A percentile compares a stretch with the other conserved stretches of the same genome.
phyloP scores from a whole-genome alignment of 78 protist genomes.

The Corallochytrium limacisporum region DNA sequence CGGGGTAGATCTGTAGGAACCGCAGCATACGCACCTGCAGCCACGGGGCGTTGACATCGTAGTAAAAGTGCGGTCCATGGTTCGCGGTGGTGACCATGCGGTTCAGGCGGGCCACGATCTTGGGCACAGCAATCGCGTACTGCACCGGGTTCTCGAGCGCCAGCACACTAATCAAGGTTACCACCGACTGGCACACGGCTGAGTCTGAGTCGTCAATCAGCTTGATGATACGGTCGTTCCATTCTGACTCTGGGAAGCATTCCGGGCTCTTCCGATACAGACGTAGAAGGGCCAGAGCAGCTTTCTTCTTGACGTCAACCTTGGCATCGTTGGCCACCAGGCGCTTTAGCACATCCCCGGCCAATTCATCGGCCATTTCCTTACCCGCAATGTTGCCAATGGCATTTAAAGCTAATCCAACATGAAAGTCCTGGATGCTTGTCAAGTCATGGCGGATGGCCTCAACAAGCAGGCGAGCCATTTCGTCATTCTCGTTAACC shows the following conservation, averaged over 20 bases:
- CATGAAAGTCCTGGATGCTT: conserved; percentile 45
- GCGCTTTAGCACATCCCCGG: conserved; percentile 57
- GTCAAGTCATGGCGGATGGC: conserved; percentile 70
- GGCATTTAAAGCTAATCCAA: conserved; percentile 73
- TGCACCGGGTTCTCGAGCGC: background rate
- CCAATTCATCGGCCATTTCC: conserved; percentile 81
- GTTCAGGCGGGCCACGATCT: no score
- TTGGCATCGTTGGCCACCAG: conserved; percentile 23
- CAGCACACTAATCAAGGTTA: background rate
- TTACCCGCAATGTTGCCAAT: conserved; percentile 86
- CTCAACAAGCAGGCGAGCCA: conserved; percentile 81
- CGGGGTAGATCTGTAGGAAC: conserved; percentile 71
- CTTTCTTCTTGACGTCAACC: conserved; percentile 26
- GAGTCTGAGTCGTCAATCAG: conserved; percentile 45
- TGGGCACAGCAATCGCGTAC: no score
- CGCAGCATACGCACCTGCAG: conserved; percentile 83
- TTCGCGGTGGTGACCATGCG: no score
- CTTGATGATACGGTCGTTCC: conserved; percentile 1
- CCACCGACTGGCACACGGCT: background rate
- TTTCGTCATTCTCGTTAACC: conserved; percentile 39
- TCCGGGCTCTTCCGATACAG: conserved; percentile 75
- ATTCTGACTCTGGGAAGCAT: background rate
- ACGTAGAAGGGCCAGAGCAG: conserved; percentile 81
- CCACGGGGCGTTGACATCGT: conserved; percentile 34
- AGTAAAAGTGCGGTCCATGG: no score